These are phyloP conservation scores for Dipteronia sinensis DNA, from an alignment of 345 rosid genomes.

Conservation along the genomic window DNA sequence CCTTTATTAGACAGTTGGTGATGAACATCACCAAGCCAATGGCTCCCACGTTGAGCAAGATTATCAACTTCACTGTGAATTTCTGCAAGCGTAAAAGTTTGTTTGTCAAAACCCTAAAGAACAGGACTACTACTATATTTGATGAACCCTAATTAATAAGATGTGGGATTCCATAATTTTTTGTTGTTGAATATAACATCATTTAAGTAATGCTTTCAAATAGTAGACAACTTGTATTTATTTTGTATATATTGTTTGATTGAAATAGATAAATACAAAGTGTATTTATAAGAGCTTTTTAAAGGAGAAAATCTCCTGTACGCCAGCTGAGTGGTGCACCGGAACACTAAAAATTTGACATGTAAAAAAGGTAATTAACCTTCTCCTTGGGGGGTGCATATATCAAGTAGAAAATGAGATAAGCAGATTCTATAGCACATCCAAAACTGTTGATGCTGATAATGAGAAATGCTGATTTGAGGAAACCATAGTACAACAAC, in stretches of 20 bases:
- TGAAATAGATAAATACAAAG: too few species aligned
- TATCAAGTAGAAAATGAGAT: conserved; percentile 49
- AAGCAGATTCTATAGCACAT: conserved; percentile 51
- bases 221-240: too few species aligned
- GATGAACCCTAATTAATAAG: too few species aligned
- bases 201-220: too few species aligned
- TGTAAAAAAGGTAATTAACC: conserved; percentile 29
- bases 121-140: background rate
- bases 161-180: too few species aligned
- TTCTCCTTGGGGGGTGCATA: conserved; percentile 62
- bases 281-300: too few species aligned
- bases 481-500: conserved; percentile 60
- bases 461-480: conserved; percentile 54
- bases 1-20: conserved; percentile 39
- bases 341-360: too few species aligned
- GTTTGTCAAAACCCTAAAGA: background rate
- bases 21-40: conserved; percentile 46
- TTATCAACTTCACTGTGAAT: conserved; percentile 48
- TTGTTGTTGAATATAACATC: too few species aligned
- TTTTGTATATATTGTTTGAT: too few species aligned
- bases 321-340: too few species aligned
- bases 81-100: conserved; percentile 36
- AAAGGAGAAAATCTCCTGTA: too few species aligned
- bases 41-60: conserved; percentile 58
- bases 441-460: conserved; percentile 68